A percentile compares a stretch with the other conserved stretches of the same genome.
These are phyloP conservation scores for Paraleonurus japonicus DNA, from an alignment of 257 asterid species.

Conservation along the genomic window DNA sequence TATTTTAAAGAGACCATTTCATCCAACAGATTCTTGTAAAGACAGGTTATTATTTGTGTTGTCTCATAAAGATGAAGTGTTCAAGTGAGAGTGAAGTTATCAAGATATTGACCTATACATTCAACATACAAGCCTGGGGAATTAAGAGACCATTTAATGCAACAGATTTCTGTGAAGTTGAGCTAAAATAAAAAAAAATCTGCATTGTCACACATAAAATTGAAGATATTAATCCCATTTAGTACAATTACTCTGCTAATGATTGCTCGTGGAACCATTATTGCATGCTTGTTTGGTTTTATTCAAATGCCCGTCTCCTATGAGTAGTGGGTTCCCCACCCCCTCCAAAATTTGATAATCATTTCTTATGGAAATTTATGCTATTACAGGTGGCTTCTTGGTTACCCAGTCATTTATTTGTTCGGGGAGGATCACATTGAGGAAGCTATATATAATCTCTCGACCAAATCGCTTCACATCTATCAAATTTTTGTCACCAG, in stretches of 20 bases:
- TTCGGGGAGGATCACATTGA: constrained; percentile 60
- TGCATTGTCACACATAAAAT: not conserved
- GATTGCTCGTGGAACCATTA: not conserved
- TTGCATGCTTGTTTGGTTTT: not conserved
- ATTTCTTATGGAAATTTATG: constrained; percentile 7
- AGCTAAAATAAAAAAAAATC: not conserved
- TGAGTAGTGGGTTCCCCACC: too few relatives aligned
- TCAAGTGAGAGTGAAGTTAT: not conserved
- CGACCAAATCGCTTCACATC: constrained; percentile 67
- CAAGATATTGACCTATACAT: not conserved
- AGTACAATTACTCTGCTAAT: not conserved
- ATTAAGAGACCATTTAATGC: not conserved
- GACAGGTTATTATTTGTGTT: not conserved
- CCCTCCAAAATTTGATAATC: not conserved
- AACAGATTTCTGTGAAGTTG: not conserved
- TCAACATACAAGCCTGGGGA: not conserved
- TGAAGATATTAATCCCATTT: constrained; percentile 1
- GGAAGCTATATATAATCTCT: constrained; percentile 67
- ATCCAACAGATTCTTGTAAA: not conserved
- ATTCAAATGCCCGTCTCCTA: not conserved
- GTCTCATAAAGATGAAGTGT: not conserved
- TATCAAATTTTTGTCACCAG: constrained; percentile 64
- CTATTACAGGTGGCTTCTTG: constrained; percentile 74
- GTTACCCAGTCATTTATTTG: constrained; percentile 77
- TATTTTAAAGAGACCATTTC: not conserved